phyloP scores from a whole-genome alignment of 2,329 filamentous ascomycete species.

The Colletotrichum kahawae region DNA sequence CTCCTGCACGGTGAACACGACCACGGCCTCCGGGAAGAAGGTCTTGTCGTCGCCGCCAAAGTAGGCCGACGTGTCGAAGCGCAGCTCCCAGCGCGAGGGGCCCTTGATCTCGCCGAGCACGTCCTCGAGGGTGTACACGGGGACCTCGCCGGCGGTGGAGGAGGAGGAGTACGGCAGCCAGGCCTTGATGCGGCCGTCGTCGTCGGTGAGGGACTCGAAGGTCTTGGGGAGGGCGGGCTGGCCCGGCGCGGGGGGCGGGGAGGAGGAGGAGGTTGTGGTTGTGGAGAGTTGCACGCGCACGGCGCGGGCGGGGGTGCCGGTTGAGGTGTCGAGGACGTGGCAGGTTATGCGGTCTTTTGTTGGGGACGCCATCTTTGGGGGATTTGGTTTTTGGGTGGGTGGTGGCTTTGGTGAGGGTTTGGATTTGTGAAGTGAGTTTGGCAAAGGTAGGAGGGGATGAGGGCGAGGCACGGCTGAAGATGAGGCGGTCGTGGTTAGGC shows the following conservation, averaged over 20 bases:
- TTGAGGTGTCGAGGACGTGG: conserved; percentile 84
- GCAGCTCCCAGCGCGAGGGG: conserved; percentile 68
- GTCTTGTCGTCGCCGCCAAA: conserved; percentile 68
- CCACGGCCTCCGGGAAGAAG: conserved; percentile 65
- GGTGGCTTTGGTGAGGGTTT: too few species aligned
- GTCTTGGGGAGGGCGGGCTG: conserved; percentile 44
- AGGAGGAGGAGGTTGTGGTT: conserved; percentile 31
- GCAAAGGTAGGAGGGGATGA: not conserved
- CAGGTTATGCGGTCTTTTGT: conserved; percentile 76
- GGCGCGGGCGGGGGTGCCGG: conserved; percentile 69
- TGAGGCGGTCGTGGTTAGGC: not conserved
- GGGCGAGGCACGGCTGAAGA: not conserved
- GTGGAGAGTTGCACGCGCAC: conserved; percentile 71
- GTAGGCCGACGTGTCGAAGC: conserved; percentile 75
- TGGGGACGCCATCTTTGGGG: not conserved
- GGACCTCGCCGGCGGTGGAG: conserved; percentile 58
- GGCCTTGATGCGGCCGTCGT: conserved; percentile 73
- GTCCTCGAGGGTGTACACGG: conserved; percentile 62
- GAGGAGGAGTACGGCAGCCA: conserved; percentile 68
- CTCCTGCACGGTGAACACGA: conserved; percentile 57
- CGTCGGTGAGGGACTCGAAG: conserved; percentile 74
- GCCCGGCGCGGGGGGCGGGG: conserved; percentile 32
- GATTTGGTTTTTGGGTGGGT: too few species aligned
- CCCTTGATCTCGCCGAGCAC: conserved; percentile 51
- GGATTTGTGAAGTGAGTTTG: not conserved